Evolutionary conservation across 495 filamentous ascomycete species (phyloP), one percentile per base, ranked within the genome.

Genomic region (Staphylotrichum tortipilum): DNA sequence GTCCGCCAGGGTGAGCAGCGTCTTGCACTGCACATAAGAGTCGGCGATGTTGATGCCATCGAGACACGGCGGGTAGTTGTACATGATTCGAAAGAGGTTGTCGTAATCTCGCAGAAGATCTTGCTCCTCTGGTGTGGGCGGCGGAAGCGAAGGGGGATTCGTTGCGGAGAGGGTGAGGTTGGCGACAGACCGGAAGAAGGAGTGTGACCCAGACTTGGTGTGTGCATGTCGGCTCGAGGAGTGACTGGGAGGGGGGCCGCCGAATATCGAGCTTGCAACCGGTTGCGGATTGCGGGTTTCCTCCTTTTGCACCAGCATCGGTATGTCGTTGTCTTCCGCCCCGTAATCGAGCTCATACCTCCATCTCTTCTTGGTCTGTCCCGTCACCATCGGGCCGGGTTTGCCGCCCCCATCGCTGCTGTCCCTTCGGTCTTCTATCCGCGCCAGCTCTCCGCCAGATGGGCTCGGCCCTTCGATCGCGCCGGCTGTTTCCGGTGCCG

Each of bases 31-130:
- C 24, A 89, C 79, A 65, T 96, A 96, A 15, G 88, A 86, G 55
- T 87, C 83, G 53, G 88, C 87, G 51, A 95, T 90, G 63, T 91
- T 89, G 63, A 89, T 77, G 18, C 76, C 76, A 69, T 94, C 88
- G 24, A 96, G 77, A 4, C 76, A 57, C 0, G 89, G 89, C 2
- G 88, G 71, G 62, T 94, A 84, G 64, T 95, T 94, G 71, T 95
- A 95, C 73, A 94, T 94, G 39, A 89, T 79, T 47, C 89, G 84
- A 64, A 95, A 88, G 45, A 95, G 76, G 68, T 94, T 95, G 64
- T 94, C 89, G 65, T 95, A 95, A 65, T 92, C 86, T 39, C 86
- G 85, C 29, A 95, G 69, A 21, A 87, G 73, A 40, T 94, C 85
- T 52, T 81, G 74, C 44, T 81, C 76, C 42, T 69, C 68, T 31